Percentiles rank a stretch among this genome's conserved stretches.
Evolutionary conservation across 495 filamentous ascomycete genomes (phyloP).

Genomic region (Terfezia claveryi): DNA sequence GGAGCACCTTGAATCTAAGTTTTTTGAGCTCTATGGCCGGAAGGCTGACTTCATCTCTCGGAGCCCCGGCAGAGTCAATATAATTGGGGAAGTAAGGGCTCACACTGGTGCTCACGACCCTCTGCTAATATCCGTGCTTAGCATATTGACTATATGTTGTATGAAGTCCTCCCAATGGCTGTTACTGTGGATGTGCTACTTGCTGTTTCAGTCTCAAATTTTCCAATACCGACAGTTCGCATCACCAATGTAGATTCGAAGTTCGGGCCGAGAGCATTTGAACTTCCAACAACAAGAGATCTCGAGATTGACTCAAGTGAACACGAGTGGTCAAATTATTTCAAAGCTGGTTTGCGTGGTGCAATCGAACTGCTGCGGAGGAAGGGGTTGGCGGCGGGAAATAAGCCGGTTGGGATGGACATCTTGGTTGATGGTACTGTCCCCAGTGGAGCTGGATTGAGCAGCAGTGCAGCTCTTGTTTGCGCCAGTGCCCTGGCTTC

Average conservation of each 20-base stretch:
- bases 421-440: constrained; percentile 81
- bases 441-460: constrained; percentile 74
- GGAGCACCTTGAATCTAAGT: constrained; percentile 45
- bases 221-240: constrained; percentile 30
- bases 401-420: constrained; percentile 57
- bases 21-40: constrained; percentile 47
- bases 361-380: constrained; percentile 58
- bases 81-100: constrained; percentile 56
- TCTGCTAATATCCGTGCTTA: constrained; percentile 2
- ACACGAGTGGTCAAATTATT: constrained; percentile 96
- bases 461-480: constrained; percentile 84
- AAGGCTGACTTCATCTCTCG: constrained; percentile 63
- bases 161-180: constrained; percentile 87
- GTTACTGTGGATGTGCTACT: constrained; percentile 77
- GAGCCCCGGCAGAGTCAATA: constrained; percentile 86
- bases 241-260: constrained; percentile 65
- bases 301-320: constrained; percentile 63
- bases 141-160: constrained; percentile 96
- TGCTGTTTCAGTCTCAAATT: constrained; percentile 42
- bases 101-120: not conserved
- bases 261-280: constrained; percentile 57
- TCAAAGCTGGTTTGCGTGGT: constrained; percentile 72
- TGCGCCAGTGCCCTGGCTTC: constrained; percentile 76
- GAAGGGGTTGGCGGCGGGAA: constrained; percentile 32
- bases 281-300: constrained; percentile 34